Evolutionary conservation across 192 early-diverging fungal species (phyloP).

Genomic region (Chytriomyces sp.): DNA sequence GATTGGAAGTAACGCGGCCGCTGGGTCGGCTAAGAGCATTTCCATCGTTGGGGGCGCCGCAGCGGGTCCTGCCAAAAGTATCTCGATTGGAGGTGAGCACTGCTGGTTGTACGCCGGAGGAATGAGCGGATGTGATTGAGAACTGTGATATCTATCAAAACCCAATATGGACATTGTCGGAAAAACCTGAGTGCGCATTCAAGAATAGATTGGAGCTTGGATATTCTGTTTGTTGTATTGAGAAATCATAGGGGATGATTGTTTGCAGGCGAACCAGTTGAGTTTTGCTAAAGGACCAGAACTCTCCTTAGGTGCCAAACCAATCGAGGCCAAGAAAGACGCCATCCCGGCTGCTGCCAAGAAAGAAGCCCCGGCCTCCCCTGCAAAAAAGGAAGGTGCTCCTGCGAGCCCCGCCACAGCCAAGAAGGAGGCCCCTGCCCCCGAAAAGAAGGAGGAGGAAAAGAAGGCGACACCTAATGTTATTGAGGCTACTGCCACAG

Average conservation of each 20-base stretch:
- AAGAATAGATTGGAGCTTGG: too few relatives aligned
- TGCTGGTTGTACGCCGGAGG: background rate
- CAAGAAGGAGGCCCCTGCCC: background rate
- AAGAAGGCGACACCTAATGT: slow-evolving; percentile 7
- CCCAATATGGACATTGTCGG: too few relatives aligned
- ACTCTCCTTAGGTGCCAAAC: too few relatives aligned
- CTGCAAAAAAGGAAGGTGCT: slow-evolving; percentile 16
- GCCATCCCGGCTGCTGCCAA: slow-evolving; percentile 5
- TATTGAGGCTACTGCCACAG: slow-evolving; percentile 14
- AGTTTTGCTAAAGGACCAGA: too few relatives aligned
- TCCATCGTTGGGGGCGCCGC: slow-evolving; percentile 27
- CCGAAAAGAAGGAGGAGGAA: slow-evolving; percentile 2
- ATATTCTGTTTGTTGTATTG: too few relatives aligned
- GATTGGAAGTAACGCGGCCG: slow-evolving; percentile 1
- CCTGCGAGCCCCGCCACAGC: slow-evolving; percentile 31
- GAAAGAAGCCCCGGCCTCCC: slow-evolving; percentile 25
- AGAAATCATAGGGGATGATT: too few relatives aligned
- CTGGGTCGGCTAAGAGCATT: slow-evolving; percentile 33
- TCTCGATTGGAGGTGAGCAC: slow-evolving; percentile 28
- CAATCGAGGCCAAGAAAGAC: too few relatives aligned
- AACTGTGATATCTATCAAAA: too few relatives aligned
- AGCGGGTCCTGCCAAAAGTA: slow-evolving; percentile 37
- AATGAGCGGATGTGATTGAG: too few relatives aligned
- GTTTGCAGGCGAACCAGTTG: too few relatives aligned
- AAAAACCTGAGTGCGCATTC: too few relatives aligned